phyloP scores from a whole-genome alignment of 2,329 filamentous ascomycete genomes.

The Rachicladosporium sp. region DNA sequence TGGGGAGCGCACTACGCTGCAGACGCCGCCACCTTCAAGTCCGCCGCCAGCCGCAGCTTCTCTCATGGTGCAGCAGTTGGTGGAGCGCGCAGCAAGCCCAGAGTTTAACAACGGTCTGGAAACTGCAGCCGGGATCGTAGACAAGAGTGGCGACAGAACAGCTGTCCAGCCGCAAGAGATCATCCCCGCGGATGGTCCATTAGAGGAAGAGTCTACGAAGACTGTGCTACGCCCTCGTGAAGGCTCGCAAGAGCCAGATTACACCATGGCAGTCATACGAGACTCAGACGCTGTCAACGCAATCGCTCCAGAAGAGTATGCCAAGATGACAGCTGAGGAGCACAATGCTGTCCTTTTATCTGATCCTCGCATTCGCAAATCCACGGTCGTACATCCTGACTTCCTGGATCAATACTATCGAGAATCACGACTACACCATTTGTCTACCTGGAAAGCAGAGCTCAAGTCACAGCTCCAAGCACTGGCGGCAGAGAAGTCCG shows the following conservation, averaged over 20 bases:
- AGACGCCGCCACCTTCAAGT: slow-evolving; percentile 12
- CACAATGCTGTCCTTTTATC: slow-evolving; percentile 77
- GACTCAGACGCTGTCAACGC: slow-evolving; percentile 17
- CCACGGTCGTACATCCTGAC: slow-evolving; percentile 81
- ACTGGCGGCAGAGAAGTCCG: slow-evolving; percentile 57
- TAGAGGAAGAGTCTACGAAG: too few species aligned
- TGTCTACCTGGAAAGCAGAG: slow-evolving; percentile 94
- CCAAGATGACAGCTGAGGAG: slow-evolving; percentile 71
- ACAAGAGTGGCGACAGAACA: neutral
- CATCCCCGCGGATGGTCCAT: too few species aligned
- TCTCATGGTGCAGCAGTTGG: too few species aligned
- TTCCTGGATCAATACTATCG: slow-evolving; percentile 93
- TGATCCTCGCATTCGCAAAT: slow-evolving; percentile 75
- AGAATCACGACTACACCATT: slow-evolving; percentile 84
- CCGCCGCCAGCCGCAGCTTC: too few species aligned
- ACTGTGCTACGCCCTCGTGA: slow-evolving; percentile 15
- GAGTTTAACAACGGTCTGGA: too few species aligned
- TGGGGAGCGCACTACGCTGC: slow-evolving; percentile 6
- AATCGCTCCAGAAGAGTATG: slow-evolving; percentile 23
- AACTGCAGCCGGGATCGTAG: neutral
- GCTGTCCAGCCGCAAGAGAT: too few species aligned
- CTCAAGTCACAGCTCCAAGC: slow-evolving; percentile 80
- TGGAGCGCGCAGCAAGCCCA: too few species aligned
- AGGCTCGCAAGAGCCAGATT: slow-evolving; percentile 23
- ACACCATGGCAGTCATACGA: slow-evolving; percentile 19